phyloP scores from a whole-genome alignment of 2,329 filamentous ascomycete species.

The Diaporthe ampelina region DNA sequence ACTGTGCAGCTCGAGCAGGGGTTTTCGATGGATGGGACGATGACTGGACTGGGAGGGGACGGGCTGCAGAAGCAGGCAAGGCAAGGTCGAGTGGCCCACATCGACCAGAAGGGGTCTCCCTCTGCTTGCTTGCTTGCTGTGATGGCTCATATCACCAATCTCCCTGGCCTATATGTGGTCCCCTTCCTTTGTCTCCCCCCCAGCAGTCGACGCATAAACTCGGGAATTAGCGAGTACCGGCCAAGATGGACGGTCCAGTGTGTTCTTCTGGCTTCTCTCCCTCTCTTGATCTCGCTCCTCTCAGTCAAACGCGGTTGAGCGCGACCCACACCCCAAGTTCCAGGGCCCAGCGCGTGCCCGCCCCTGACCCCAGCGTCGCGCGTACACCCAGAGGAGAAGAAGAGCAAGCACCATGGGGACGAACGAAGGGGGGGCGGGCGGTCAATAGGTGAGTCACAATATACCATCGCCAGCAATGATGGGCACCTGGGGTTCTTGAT shows the following conservation, averaged over 20 bases:
- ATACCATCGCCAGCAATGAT: conserved; percentile 28
- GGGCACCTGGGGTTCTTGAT: neutral
- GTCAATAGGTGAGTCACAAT: conserved; percentile 29
- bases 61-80: neutral
- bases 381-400: neutral
- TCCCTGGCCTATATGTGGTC: conserved; percentile 21
- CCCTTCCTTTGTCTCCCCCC: neutral
- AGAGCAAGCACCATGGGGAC: neutral
- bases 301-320: neutral
- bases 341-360: conserved; percentile 6
- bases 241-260: conserved; percentile 25
- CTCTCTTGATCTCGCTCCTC: neutral
- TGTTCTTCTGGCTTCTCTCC: conserved; percentile 10
- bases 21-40: neutral
- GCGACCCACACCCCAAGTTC: conserved; percentile 10
- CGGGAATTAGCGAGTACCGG: conserved; percentile 25
- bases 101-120: neutral
- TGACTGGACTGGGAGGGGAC: neutral
- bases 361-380: conserved; percentile 34
- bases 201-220: conserved; percentile 35
- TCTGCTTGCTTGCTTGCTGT: neutral
- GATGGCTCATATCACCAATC: conserved; percentile 13
- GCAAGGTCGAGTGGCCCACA: conserved; percentile 12
- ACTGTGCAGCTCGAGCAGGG: neutral
- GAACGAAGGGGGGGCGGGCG: neutral